Base-by-base conservation (phyloP, 2,329 filamentous ascomycete species). In the Ilyonectria sp. region DNA sequence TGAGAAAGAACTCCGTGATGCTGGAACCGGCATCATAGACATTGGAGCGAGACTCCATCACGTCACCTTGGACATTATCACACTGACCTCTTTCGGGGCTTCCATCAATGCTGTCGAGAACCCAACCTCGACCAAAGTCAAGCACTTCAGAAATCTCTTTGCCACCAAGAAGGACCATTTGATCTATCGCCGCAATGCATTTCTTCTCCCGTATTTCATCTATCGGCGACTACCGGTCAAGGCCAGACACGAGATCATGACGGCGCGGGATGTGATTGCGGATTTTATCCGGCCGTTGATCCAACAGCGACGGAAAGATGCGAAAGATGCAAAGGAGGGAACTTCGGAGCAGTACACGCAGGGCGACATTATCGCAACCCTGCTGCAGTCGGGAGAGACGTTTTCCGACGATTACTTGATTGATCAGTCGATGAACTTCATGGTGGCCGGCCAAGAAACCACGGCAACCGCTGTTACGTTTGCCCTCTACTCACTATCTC, bases 1-100 rank as follows among this genome's bases (percentile, higher is more conserved):
- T 13, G 65, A 68, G 57, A 68, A 65, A 19, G 26, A 58, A 10
- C 56, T 68, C 23, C 17, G 37, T n/a, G 65, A 61, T n/a, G 29
- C n/a, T 29, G 60, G 21, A 33, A 47, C 44, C 13, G 52, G 47
- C 6, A 57, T 85, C 71, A 81, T 83, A 47, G 79, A 81, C 40
- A 89, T 90, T 31, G 81, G 86, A 2, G 76, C 81, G 46, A 86
- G 89, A 55, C 77, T 89, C 4, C 80, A 79, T 19, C 81, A 85
- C 55, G 81, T 79, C 15, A 74, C 89, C 1, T 84, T 86, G 60
- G 77, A 77, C 3, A 81, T 85, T 1, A 83, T 82, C 6, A 89
- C 89, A 70, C 78, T 89, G 33, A 88, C 85, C n/a, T 59, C 65
- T 7, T 68, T 68, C 37, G 65, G 65, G 19, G 65, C 65, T 49